phyloP scores from a whole-genome alignment of 2,329 filamentous ascomycete genomes.

The Trichoderma sp. region DNA sequence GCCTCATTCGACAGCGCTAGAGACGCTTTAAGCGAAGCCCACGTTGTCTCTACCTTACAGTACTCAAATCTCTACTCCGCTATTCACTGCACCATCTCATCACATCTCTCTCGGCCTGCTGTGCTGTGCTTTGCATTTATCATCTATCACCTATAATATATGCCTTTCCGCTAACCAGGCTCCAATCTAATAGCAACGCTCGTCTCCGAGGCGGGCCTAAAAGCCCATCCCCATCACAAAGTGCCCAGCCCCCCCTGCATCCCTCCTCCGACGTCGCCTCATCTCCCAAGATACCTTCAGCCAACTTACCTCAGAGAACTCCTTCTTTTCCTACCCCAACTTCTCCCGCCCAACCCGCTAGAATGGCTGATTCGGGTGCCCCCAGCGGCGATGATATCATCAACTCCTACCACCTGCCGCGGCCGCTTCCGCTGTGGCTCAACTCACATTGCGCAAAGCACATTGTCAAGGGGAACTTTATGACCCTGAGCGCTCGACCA shows the following conservation, averaged over 20 bases:
- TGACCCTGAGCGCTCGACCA: conserved; percentile 88
- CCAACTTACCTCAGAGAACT: conserved; percentile 52
- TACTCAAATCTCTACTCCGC: not conserved
- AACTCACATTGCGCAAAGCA: conserved; percentile 73
- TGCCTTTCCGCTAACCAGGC: not conserved
- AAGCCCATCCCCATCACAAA: conserved; percentile 49
- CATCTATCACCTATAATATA: not conserved
- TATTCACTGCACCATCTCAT: not conserved
- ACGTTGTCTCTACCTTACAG: not conserved
- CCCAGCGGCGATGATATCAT: conserved; percentile 54
- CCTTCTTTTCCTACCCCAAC: conserved; percentile 62
- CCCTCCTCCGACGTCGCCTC: conserved; percentile 41
- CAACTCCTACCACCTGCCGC: conserved; percentile 61
- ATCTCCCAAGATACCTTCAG: conserved; percentile 36
- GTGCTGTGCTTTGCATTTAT: not conserved
- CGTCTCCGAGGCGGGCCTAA: conserved; percentile 56
- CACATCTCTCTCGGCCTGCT: not conserved
- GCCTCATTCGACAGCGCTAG: conserved; percentile 1
- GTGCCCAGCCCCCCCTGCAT: conserved; percentile 39
- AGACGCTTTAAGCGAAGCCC: not conserved
- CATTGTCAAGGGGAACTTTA: conserved; percentile 96
- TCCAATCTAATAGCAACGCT: conserved; percentile 48
- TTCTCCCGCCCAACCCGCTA: conserved; percentile 64
- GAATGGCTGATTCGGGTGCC: conserved; percentile 60
- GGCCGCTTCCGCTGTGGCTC: conserved; percentile 69